Evolutionary conservation across 768 basidiomycete genomes (phyloP), one percentile per base, ranked within the genome.

Genomic region (Leucosporidium yakuticum): DNA sequence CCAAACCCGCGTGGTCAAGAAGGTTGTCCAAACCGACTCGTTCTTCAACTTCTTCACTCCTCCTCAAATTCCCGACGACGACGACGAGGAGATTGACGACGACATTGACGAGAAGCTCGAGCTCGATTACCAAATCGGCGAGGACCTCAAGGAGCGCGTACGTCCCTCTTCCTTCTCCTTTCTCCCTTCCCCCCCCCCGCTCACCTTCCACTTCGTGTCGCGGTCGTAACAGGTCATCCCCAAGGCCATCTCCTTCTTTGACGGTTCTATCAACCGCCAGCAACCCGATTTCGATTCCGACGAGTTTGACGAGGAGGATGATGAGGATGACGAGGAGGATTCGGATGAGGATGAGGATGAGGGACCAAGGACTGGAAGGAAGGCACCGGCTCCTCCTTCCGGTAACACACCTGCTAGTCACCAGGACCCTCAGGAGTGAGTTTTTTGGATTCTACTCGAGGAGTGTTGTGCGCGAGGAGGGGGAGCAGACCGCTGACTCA

Each of bases 1-100:
- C 77, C 81, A 80, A 69, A 82, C 81, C 55, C 79, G 82, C 54
- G 78, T 81, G 61, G 79, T 83, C 76, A 79, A 79, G 80, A 97
- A 97, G 82, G 88, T 89, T 9, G 87, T 85, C 73, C 90, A 91
- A 14, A 87, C 89, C 9, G 90, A 94, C 44, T 97, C 95, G 20
- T 98, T 99, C 85, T 99, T 99, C 88, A 91, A 92, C 84, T 99
- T 98, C 82, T 99, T 99, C 85, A 81, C 81, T 62, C 91, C 92
- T 15, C 91, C 91, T 21, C 78, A 81, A 29, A 86, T 88, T 4
- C 89, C 90, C 4, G 81, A 89, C 25, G 90, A 90, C 0, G 88
- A 88, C 2, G 73, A 74, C 36, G 72, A 70, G 44, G 80, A 80
- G 70, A 89, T 91, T 0, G 90, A 91, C 29, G 90, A 91, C 61